Evolutionary conservation across 2,329 filamentous ascomycete species (phyloP), one percentile per base, ranked within the genome.

Genomic region (Aspergillus pseudoterreus): DNA sequence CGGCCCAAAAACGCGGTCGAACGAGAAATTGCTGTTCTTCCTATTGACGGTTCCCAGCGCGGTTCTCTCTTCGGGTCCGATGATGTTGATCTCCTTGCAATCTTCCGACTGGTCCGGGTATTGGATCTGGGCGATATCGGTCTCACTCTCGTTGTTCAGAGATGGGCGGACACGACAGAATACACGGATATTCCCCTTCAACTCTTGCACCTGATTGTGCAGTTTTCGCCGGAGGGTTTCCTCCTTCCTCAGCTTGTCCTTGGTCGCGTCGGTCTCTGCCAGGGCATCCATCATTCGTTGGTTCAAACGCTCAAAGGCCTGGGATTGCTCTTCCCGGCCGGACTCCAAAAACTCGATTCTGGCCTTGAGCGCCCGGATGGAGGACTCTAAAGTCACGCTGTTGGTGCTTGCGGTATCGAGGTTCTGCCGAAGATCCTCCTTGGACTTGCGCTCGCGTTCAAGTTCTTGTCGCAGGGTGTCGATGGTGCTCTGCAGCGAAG

Each of bases 101-200:
- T 95, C 94, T 53, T 90, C 89, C 14, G 88, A 82, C 33, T 76
- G 69, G 59, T 97, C 87, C 0, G 92, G 91, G 59, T 90, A 96
- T 2, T 82, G 78, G 57, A 97, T 88, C 46, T 83, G 82, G 3
- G 92, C 90, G 11, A 83, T 78, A 21, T 84, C 79, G 6, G 85
- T 84, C 8, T 72, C 71, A 6, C 67, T 63, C 51, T 88, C 85
- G 0, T 75, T 70, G 21, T 77, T 77, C 19, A 88, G 76, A 0
- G 86, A 77, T 1, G 94, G 94, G 38, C 95, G 86, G 24, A 97
- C 92, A 67, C 94, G 85, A 66, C 92, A 97, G 83, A 99, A 99
- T 59, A 99, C 94, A 17, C 94, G 87, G 64, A 99, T 99, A 67
- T 99, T 99, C 63, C 94, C 94, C 71, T 96, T 96, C 53, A 99